Evolutionary conservation across 2,329 filamentous ascomycete species (phyloP).

Genomic region (Immersiporthe knoxdaviesiana): DNA sequence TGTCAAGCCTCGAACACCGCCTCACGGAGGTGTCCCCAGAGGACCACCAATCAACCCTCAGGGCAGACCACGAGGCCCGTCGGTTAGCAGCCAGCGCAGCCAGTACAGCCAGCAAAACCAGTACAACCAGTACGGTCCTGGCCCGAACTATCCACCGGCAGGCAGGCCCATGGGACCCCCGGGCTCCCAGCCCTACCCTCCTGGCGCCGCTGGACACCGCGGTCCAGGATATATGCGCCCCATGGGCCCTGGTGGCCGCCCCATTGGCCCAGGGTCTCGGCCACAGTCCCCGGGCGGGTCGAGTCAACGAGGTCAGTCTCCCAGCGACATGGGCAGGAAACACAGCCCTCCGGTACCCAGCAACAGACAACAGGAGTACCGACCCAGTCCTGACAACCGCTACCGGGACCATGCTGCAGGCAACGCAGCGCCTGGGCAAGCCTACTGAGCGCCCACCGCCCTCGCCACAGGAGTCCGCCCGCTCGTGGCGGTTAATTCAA

Average conservation of each 20-base stretch:
- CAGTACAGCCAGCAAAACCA: too few relatives aligned
- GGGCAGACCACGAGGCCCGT: slow-evolving; percentile 40
- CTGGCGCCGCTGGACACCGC: slow-evolving; percentile 41
- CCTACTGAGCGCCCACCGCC: slow-evolving; percentile 41
- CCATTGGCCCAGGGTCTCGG: slow-evolving; percentile 38
- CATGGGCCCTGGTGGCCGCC: slow-evolving; percentile 36
- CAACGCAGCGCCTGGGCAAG: slow-evolving; percentile 40
- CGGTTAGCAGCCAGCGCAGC: slow-evolving; percentile 42
- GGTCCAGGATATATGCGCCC: slow-evolving; percentile 33
- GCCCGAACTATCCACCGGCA: slow-evolving; percentile 40
- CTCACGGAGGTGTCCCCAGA: slow-evolving; percentile 47
- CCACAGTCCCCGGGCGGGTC: slow-evolving; percentile 48
- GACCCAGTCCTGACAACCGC: slow-evolving; percentile 17
- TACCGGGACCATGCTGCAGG: not conserved
- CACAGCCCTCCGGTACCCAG: slow-evolving; percentile 50
- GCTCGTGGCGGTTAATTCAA: not conserved
- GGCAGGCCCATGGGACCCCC: slow-evolving; percentile 47
- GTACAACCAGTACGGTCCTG: slow-evolving; percentile 45
- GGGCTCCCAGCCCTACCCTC: slow-evolving; percentile 37
- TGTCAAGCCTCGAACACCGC: slow-evolving; percentile 76
- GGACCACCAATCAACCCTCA: slow-evolving; percentile 58
- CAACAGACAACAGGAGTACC: slow-evolving; percentile 47
- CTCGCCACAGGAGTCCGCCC: not conserved
- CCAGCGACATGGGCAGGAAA: slow-evolving; percentile 45
- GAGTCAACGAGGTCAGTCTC: slow-evolving; percentile 41